These are phyloP conservation scores for Eurotiales sp. DNA, from an alignment of 2,329 filamentous ascomycete species.

Conservation along the genomic window DNA sequence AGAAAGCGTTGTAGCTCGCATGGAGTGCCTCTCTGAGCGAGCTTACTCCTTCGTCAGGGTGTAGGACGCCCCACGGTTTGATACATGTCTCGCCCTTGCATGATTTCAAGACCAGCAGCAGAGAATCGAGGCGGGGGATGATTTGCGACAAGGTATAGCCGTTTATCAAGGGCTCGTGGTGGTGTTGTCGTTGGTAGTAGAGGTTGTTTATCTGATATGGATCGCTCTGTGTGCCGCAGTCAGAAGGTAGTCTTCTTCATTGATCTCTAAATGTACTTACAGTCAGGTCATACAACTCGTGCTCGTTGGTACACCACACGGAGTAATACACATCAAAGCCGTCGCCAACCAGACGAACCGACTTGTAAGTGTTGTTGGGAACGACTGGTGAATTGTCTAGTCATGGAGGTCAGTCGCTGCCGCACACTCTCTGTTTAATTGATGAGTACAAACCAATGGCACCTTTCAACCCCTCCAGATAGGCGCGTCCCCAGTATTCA, in stretches of 20 bases:
- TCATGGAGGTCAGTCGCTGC: conserved; percentile 7
- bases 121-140: conserved; percentile 30
- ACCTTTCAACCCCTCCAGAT: conserved; percentile 29
- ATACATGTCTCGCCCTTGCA: conserved; percentile 35
- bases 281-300: conserved; percentile 38
- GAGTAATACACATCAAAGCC: conserved; percentile 39
- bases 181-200: conserved; percentile 14
- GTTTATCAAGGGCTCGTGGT: conserved; percentile 10
- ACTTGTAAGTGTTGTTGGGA: conserved; percentile 40
- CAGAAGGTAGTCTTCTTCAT: neutral
- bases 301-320: conserved; percentile 40
- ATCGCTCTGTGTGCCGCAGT: conserved; percentile 23
- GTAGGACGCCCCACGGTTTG: conserved; percentile 35
- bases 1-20: conserved; percentile 30
- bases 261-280: conserved; percentile 17
- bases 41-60: conserved; percentile 27
- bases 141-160: conserved; percentile 23
- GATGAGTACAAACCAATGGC: conserved; percentile 21
- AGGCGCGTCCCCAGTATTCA: conserved; percentile 52
- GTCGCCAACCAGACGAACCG: conserved; percentile 31
- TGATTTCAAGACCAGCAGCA: conserved; percentile 38
- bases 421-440: neutral
- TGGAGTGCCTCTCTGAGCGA: conserved; percentile 31
- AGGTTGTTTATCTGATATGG: conserved; percentile 37
- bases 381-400: conserved; percentile 18